Conservation (phyloP, 495 filamentous ascomycete species). For the Aspergillus hancockii region DNA sequence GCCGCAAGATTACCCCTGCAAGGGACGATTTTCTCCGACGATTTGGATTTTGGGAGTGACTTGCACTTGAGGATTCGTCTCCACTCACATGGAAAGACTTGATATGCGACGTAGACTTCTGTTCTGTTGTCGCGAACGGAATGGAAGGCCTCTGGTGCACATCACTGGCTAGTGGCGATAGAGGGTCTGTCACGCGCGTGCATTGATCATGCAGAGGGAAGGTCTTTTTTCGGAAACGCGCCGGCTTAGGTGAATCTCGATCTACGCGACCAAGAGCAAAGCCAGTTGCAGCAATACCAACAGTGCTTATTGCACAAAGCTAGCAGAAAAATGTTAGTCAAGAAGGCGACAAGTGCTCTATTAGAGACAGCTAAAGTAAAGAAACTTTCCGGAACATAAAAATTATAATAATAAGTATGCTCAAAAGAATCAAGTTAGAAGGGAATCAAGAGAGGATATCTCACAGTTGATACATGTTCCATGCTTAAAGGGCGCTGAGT, state of each 20-base stretch:
- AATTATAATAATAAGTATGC: not conserved
- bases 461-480: conserved; percentile 53
- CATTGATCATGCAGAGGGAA: conserved; percentile 26
- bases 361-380: not conserved
- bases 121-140: conserved; percentile 20
- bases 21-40: conserved; percentile 49
- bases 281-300: conserved; percentile 66
- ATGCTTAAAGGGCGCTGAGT: conserved; percentile 39
- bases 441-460: conserved; percentile 18
- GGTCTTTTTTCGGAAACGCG: conserved; percentile 32
- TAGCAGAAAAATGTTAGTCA: conserved; percentile 28
- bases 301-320: conserved; percentile 72
- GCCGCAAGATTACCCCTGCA: conserved; percentile 50
- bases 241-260: conserved; percentile 30
- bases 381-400: not conserved
- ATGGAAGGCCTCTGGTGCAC: conserved; percentile 29
- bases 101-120: conserved; percentile 12
- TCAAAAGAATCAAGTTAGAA: conserved; percentile 2
- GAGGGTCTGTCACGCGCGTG: conserved; percentile 18
- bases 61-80: conserved; percentile 11
- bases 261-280: conserved; percentile 63
- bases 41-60: conserved; percentile 20
- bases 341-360: not conserved
- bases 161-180: conserved; percentile 24
- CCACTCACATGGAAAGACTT: conserved; percentile 10